A percentile compares a stretch with the other conserved stretches of the same genome.
Evolutionary conservation across 2,329 filamentous ascomycete species (phyloP).

Genomic region (Pleoardoris graminearum): DNA sequence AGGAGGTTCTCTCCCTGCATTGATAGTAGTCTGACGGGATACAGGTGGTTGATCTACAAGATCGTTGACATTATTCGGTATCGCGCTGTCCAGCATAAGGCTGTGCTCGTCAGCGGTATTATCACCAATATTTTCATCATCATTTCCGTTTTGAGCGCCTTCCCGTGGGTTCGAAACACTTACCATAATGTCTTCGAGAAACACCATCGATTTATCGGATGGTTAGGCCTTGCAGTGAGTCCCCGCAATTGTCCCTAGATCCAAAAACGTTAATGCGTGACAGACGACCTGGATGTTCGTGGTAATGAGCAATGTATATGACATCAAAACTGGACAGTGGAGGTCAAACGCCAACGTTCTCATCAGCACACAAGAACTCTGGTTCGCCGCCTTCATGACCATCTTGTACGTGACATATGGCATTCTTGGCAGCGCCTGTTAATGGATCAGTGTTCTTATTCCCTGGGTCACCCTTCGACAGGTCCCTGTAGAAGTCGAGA

Average conservation of each 20-base stretch:
- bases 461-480: slow-evolving; percentile 43
- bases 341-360: slow-evolving; percentile 29
- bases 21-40: slow-evolving; percentile 12
- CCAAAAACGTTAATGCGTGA: slow-evolving; percentile 9
- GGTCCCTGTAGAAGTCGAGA: slow-evolving; percentile 39
- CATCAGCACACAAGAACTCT: slow-evolving; percentile 40
- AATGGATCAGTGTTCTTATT: slow-evolving; percentile 28
- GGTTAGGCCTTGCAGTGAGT: slow-evolving; percentile 41
- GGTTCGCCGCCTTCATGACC: slow-evolving; percentile 44
- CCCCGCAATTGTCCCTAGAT: background rate
- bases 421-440: background rate
- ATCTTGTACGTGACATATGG: slow-evolving; percentile 31
- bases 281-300: slow-evolving; percentile 44
- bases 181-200: slow-evolving; percentile 44
- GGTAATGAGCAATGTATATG: slow-evolving; percentile 38
- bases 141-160: slow-evolving; percentile 40
- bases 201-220: slow-evolving; percentile 42
- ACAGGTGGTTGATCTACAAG: slow-evolving; percentile 41
- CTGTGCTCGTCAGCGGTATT: slow-evolving; percentile 38
- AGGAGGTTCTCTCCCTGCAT: slow-evolving; percentile 3
- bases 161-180: slow-evolving; percentile 44
- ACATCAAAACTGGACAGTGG: slow-evolving; percentile 41
- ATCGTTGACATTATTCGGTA: slow-evolving; percentile 41
- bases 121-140: slow-evolving; percentile 42
- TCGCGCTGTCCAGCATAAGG: slow-evolving; percentile 36